Percentiles rank a stretch among this genome's conserved stretches.
Evolutionary conservation across 208 protist genomes (phyloP).

Genomic region (Zelonia costaricensis): DNA sequence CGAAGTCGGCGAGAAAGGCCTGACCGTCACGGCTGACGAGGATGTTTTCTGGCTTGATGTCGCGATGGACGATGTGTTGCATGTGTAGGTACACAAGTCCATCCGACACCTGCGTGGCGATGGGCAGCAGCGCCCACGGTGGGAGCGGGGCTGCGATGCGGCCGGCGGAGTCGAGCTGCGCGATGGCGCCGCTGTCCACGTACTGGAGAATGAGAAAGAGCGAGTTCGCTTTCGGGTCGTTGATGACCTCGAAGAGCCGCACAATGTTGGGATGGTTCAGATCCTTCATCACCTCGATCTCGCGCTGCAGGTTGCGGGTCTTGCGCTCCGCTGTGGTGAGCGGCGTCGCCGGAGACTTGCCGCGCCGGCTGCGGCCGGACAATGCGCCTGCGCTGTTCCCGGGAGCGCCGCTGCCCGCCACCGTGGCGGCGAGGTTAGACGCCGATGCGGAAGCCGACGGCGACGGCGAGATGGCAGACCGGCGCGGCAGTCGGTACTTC

Average conservation of each 20-base stretch:
- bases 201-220: constrained; percentile 95
- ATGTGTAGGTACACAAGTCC: constrained; percentile 73
- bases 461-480: constrained; percentile 1
- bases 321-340: constrained; percentile 34
- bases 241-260: constrained; percentile 94
- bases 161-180: constrained; percentile 27
- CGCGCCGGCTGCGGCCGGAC: not conserved
- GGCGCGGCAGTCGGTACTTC: constrained; percentile 11
- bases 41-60: constrained; percentile 91
- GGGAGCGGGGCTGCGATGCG: constrained; percentile 48
- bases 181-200: constrained; percentile 67
- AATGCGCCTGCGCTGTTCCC: not conserved
- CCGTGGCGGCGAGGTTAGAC: not conserved
- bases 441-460: not conserved
- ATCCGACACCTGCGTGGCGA: constrained; percentile 59
- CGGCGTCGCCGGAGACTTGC: not conserved
- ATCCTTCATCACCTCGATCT: constrained; percentile 96
- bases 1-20: constrained; percentile 85
- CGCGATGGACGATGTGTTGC: constrained; percentile 80
- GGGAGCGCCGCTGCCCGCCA: not conserved
- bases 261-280: constrained; percentile 96
- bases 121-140: constrained; percentile 28
- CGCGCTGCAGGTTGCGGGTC: constrained; percentile 57
- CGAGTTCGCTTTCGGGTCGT: constrained; percentile 89
- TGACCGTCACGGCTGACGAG: constrained; percentile 55